Percentiles rank a stretch among this genome's conserved stretches.
Evolutionary conservation across 495 filamentous ascomycete genomes (phyloP).

Genomic region (Eremomyces bilateralis): DNA sequence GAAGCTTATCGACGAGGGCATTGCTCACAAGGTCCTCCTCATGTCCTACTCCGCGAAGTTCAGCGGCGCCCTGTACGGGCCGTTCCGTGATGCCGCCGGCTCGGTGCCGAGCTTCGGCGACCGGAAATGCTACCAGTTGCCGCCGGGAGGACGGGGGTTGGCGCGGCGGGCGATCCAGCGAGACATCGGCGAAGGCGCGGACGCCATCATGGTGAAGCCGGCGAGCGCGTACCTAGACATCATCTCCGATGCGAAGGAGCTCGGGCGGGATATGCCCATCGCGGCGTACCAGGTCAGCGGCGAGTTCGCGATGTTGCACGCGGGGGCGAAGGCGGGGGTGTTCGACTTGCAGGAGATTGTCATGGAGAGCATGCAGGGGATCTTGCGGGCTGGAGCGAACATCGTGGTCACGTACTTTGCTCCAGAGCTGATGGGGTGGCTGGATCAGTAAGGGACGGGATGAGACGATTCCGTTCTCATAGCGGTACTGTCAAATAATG

Average conservation of each 20-base stretch:
- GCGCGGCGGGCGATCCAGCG: constrained; percentile 76
- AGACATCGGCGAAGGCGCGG: constrained; percentile 82
- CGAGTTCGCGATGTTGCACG: constrained; percentile 96
- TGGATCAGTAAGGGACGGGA: constrained; percentile 15
- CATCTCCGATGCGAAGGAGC: constrained; percentile 84
- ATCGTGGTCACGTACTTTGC: constrained; percentile 90
- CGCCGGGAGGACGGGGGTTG: constrained; percentile 77
- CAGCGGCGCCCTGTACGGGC: constrained; percentile 85
- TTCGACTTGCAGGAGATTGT: constrained; percentile 93
- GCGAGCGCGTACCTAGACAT: constrained; percentile 88
- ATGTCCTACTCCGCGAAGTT: constrained; percentile 99
- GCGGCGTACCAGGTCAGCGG: constrained; percentile 94
- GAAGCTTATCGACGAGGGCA: constrained; percentile 76
- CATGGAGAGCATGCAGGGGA: constrained; percentile 80
- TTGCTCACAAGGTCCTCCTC: constrained; percentile 69
- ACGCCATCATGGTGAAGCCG: constrained; percentile 98
- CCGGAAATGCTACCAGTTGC: constrained; percentile 87
- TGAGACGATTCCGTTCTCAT: too few relatives aligned
- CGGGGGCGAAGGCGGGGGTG: constrained; percentile 87
- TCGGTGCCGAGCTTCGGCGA: constrained; percentile 87
- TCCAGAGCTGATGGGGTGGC: constrained; percentile 86
- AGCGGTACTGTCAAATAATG: too few relatives aligned
- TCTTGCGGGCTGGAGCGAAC: constrained; percentile 73
- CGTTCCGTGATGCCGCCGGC: constrained; percentile 89
- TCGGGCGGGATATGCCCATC: constrained; percentile 72